Conservation (phyloP, 2,329 filamentous ascomycete species). For the Sporothrix globosa region DNA sequence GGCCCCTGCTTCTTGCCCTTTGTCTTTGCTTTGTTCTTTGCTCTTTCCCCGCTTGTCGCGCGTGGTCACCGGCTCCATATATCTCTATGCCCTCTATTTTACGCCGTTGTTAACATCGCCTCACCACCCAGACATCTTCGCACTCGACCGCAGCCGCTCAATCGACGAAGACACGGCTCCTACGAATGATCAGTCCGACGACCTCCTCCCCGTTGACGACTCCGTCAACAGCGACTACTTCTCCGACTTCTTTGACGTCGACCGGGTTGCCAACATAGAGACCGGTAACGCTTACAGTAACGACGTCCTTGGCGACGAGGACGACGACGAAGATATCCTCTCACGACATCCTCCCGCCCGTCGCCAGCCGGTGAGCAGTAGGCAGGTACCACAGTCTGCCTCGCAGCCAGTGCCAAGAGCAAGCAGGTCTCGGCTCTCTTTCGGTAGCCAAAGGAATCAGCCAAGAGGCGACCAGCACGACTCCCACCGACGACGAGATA, state of each 20-base stretch:
- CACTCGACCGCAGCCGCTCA: background rate
- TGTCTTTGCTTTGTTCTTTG: background rate
- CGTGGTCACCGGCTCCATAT: background rate
- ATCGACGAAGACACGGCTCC: background rate
- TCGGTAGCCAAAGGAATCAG: background rate
- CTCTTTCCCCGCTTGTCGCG: constrained; percentile 8
- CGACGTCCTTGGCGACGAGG: background rate
- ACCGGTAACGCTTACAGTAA: background rate
- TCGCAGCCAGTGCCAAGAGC: background rate
- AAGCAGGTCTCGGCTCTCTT: background rate
- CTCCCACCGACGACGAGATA: background rate
- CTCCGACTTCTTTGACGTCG: background rate
- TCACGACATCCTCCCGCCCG: background rate
- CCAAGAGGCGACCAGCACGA: background rate
- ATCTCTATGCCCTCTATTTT: constrained; percentile 7
- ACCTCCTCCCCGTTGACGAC: background rate
- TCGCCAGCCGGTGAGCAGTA: background rate
- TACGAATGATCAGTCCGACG: background rate
- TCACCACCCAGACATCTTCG: constrained; percentile 12
- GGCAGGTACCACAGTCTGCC: background rate
- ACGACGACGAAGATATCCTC: background rate
- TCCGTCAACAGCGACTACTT: constrained; percentile 14
- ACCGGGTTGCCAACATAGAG: constrained; percentile 11
- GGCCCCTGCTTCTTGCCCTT: background rate
- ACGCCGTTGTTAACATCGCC: background rate